Percentiles rank a stretch among this genome's conserved stretches.
These are phyloP conservation scores for Insectozyma bohioensis DNA, from an alignment of 1,139 yeast genomes.

Conservation along the genomic window DNA sequence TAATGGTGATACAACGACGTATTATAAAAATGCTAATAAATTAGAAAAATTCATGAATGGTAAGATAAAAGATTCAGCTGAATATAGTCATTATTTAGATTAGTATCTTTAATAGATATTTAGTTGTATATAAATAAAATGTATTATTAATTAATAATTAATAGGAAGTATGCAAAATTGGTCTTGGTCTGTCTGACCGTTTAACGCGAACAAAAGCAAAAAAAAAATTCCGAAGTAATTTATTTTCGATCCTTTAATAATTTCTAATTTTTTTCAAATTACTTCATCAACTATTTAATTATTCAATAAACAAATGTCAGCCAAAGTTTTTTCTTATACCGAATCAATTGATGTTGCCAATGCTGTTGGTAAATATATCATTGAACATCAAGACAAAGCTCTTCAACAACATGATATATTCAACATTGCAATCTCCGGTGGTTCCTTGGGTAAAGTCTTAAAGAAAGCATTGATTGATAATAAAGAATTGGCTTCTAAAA, in stretches of 20 bases:
- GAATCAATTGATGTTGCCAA: slow-evolving; percentile 59
- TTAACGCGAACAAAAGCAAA: no score
- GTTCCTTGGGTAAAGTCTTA: slow-evolving; percentile 79
- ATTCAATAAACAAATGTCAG: no score
- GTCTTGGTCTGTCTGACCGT: no score
- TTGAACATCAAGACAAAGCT: slow-evolving; percentile 55
- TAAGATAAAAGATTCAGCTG: slow-evolving; percentile 82
- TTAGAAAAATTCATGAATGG: slow-evolving; percentile 82
- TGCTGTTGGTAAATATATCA: slow-evolving; percentile 55
- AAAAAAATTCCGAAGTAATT: no score
- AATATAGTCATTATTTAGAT: slow-evolving; percentile 51
- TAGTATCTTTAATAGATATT: slow-evolving; percentile 10
- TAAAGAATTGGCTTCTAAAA: slow-evolving; percentile 39
- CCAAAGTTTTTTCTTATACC: slow-evolving; percentile 49
- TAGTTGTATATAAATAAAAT: no score
- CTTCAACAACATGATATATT: slow-evolving; percentile 43
- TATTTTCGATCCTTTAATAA: no score
- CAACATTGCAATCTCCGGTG: slow-evolving; percentile 85
- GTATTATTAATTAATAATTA: slow-evolving; percentile 5
- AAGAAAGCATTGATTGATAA: slow-evolving; percentile 68
- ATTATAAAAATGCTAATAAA: slow-evolving; percentile 86
- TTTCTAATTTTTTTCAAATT: no score
- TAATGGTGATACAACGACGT: slow-evolving; percentile 87
- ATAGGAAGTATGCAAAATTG: no score
- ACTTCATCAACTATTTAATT: no score